Base-by-base conservation (phyloP, 1,284 basidiomycete species). In the Lignosus rhinocerotis region DNA sequence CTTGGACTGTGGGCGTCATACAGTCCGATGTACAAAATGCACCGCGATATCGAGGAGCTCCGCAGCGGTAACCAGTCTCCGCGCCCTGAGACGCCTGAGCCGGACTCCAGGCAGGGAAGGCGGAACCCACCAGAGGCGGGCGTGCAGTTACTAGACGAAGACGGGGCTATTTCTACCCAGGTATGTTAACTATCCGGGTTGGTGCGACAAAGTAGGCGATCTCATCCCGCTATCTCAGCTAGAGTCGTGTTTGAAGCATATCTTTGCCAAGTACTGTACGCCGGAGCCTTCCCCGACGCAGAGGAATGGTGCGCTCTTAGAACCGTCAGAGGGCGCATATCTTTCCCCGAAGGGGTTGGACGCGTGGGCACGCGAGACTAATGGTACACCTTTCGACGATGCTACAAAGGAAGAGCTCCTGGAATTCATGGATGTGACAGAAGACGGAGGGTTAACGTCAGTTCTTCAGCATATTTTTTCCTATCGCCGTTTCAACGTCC, bases 351-450 rank as follows among this genome's bases (percentile, higher is more conserved):
- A 82, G 58, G 88, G 83, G 6, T 71, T 92, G 46, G 88, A 91
- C 69, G 77, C 79, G 44, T 92, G 88, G 86, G 88, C 88, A 19
- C 75, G 73, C 34, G 90, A 90, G 62, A 92, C 90, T 12, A 92
- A 92, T 62, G 90, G 90, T 31, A 78, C 80, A 32, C 84, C 87
- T 16, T 87, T 92, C 64, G 80, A 86, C 19, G 77, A 85, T 51
- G 90, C 88, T 64, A 86, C 87, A 30, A 91, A 90, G 70, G 84
- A 90, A 53, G 90, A 92, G 69, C 78, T 92, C 34, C 72, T 83
- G 53, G 87, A 89, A 65, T 88, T 86, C 67, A 77, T 92, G 67
- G 88, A 92, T 73, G 83, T 87, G 7, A 88, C 82, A 17, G 85
- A 85, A 41, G 80, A 85, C 48, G 87, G 88, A n/a, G 75, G 80